A percentile compares a stretch with the other conserved stretches of the same genome.
Conservation (phyloP, 2,329 filamentous ascomycete species). For the Penicillium hordei region DNA sequence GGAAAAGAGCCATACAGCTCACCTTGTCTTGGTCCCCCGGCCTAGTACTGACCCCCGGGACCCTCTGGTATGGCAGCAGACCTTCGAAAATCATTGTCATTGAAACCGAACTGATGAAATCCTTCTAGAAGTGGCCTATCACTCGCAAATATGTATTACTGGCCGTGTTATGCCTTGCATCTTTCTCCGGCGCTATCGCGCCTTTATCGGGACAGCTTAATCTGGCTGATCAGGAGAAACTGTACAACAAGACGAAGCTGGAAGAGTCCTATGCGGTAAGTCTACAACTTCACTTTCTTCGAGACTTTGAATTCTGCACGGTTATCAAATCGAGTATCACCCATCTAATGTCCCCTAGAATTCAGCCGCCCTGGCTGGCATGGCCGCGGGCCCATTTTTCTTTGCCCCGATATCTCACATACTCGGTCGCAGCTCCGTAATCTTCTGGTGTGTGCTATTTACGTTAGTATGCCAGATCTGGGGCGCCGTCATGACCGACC, state of each 20-base stretch:
- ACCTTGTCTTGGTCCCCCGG: conserved; percentile 41
- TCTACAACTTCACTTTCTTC: background rate
- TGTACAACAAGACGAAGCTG: conserved; percentile 36
- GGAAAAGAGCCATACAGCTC: conserved; percentile 4
- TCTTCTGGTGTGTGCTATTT: conserved; percentile 43
- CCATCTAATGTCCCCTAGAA: conserved; percentile 27
- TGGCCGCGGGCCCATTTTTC: conserved; percentile 42
- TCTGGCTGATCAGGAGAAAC: conserved; percentile 34
- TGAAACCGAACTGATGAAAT: background rate
- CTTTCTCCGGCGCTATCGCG: conserved; percentile 39
- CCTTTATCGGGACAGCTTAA: conserved; percentile 40
- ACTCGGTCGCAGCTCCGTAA: conserved; percentile 40
- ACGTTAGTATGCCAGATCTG: conserved; percentile 40
- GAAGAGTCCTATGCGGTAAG: conserved; percentile 36
- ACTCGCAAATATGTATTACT: conserved; percentile 35
- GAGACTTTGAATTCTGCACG: background rate
- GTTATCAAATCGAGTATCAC: background rate
- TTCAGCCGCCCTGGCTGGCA: conserved; percentile 41
- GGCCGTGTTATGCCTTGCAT: conserved; percentile 36
- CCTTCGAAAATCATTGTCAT: background rate
- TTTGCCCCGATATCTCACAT: conserved; percentile 39
- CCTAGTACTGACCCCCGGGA: conserved; percentile 36
- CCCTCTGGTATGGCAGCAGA: conserved; percentile 32
- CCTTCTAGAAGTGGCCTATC: conserved; percentile 35
- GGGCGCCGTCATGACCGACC: conserved; percentile 39